Evolutionary conservation across 169 alveolate genomes (phyloP).

Genomic region (Eimeria sp.): DNA sequence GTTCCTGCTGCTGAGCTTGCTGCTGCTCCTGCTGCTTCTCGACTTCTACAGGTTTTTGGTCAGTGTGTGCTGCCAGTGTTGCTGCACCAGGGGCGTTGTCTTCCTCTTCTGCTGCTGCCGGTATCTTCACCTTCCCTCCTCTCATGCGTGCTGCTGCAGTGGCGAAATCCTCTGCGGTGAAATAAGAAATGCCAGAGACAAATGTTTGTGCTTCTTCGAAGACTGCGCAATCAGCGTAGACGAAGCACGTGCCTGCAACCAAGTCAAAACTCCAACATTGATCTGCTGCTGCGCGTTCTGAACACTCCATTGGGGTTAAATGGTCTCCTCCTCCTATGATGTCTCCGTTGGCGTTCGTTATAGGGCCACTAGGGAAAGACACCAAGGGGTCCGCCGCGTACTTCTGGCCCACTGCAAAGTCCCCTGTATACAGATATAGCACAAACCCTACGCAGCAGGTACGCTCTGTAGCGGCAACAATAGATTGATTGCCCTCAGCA

Average conservation of each 20-base stretch:
- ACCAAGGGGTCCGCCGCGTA: neutral
- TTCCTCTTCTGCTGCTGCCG: neutral
- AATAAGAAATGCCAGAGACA: neutral
- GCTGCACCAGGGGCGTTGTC: neutral
- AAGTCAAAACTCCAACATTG: conserved; percentile 33
- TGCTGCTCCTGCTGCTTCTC: too few relatives aligned
- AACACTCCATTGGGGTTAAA: conserved; percentile 15
- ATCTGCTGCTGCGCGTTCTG: neutral
- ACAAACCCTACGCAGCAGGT: too few relatives aligned
- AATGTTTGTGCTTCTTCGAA: neutral
- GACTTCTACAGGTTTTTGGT: too few relatives aligned
- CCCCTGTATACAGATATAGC: neutral
- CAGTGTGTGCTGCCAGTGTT: too few relatives aligned
- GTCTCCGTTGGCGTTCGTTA: neutral
- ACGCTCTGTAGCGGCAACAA: too few relatives aligned
- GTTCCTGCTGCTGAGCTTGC: too few relatives aligned
- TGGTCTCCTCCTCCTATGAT: neutral
- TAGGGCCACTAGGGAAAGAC: neutral
- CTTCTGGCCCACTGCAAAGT: conserved; percentile 1
- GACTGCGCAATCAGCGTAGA: neutral
- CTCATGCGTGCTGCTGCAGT: too few relatives aligned
- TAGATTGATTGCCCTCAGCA: neutral
- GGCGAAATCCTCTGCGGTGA: neutral
- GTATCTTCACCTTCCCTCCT: neutral
- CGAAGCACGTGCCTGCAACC: neutral